A percentile compares a stretch with the other conserved stretches of the same genome.
phyloP scores from a whole-genome alignment of 768 basidiomycete species.

The Pleurotus ostreatus region DNA sequence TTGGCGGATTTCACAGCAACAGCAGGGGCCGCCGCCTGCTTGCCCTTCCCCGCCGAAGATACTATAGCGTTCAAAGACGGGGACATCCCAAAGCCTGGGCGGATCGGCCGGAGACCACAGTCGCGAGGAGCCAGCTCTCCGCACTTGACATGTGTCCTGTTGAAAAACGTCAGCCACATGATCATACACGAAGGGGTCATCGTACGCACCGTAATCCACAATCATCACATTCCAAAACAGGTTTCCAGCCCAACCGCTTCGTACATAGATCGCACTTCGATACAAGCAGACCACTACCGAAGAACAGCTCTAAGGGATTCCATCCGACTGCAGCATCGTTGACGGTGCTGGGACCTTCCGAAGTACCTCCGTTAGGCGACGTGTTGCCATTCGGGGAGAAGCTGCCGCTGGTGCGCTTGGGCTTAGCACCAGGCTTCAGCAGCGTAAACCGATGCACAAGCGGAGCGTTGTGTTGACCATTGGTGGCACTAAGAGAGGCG shows the following conservation, averaged over 20 bases:
- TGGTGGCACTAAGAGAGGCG: conserved; percentile 5
- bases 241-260: conserved; percentile 85
- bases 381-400: conserved; percentile 24
- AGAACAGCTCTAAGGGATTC: conserved; percentile 78
- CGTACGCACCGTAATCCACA: conserved; percentile 62
- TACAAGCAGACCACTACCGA: conserved; percentile 65
- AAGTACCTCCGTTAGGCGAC: not conserved
- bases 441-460: conserved; percentile 85
- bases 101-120: conserved; percentile 57
- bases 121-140: conserved; percentile 79
- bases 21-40: conserved; percentile 25
- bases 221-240: conserved; percentile 84
- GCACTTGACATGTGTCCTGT: conserved; percentile 82
- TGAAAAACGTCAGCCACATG: conserved; percentile 11
- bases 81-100: conserved; percentile 22
- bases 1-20: conserved; percentile 16
- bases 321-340: conserved; percentile 39
- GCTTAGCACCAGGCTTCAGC: conserved; percentile 73
- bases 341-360: conserved; percentile 15
- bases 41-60: conserved; percentile 37
- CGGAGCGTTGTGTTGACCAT: conserved; percentile 37
- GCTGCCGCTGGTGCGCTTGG: conserved; percentile 34
- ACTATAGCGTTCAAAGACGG: conserved; percentile 23
- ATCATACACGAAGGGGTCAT: conserved; percentile 15
- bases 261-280: conserved; percentile 80